Evolutionary conservation across 768 basidiomycete genomes (phyloP).

Genomic region (Daedaleopsis nitida): DNA sequence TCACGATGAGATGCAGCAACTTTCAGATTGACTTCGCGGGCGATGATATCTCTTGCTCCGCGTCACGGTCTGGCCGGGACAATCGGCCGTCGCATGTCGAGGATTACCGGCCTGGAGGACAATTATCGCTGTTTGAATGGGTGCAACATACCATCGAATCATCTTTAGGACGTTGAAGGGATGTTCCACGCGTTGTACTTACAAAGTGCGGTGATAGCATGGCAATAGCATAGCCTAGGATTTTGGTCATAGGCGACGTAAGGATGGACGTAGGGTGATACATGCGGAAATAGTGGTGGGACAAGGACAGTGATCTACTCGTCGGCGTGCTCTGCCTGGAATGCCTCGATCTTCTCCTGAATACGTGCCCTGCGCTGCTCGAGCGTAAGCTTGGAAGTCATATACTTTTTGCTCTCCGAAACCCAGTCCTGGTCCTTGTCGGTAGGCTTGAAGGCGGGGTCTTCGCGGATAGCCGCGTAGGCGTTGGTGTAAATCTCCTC

Average conservation of each 20-base stretch:
- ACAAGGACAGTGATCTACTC: constrained; percentile 48
- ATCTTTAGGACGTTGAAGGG: constrained; percentile 11
- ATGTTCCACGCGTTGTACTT: too few relatives aligned
- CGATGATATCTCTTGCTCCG: constrained; percentile 57
- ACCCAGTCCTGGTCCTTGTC: constrained; percentile 94
- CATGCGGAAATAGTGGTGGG: constrained; percentile 18
- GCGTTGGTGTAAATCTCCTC: constrained; percentile 95
- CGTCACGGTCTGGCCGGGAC: constrained; percentile 34
- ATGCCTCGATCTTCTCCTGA: constrained; percentile 86
- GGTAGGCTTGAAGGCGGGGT: constrained; percentile 86
- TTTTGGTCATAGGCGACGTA: constrained; percentile 21
- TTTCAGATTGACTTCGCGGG: constrained; percentile 60
- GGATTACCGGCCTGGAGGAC: constrained; percentile 40
- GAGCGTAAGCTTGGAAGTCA: constrained; percentile 64
- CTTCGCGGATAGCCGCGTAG: constrained; percentile 94
- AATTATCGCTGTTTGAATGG: constrained; percentile 54
- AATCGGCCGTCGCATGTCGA: constrained; percentile 33
- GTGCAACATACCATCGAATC: constrained; percentile 47
- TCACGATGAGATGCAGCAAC: constrained; percentile 44
- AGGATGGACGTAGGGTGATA: constrained; percentile 1
- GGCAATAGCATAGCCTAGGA: constrained; percentile 21
- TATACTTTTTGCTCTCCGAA: constrained; percentile 76
- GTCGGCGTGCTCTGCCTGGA: constrained; percentile 71
- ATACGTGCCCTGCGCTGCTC: constrained; percentile 81
- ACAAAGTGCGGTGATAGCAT: constrained; percentile 12